phyloP scores from a whole-genome alignment of 139 green algal genomes.

The Bryopsis sp. region DNA sequence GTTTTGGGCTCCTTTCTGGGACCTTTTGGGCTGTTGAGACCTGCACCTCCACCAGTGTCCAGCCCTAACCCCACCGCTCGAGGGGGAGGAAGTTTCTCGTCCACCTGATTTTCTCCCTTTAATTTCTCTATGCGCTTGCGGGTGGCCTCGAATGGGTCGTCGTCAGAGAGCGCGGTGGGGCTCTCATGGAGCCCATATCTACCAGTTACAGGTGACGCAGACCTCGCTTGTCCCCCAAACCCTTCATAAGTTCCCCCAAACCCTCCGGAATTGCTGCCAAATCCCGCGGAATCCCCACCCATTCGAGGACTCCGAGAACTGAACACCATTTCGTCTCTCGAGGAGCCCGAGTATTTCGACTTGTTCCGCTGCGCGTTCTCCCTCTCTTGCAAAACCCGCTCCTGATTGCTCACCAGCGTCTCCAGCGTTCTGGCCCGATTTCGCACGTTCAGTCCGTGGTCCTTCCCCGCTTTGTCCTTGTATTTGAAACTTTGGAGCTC shows the following conservation, averaged over 20 bases:
- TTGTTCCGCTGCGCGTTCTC: constrained; percentile 12
- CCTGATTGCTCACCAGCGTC: constrained; percentile 45
- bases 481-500: constrained; percentile 72
- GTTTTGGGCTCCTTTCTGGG: constrained; percentile 42
- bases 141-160: constrained; percentile 57
- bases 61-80: background rate
- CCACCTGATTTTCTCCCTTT: constrained; percentile 15
- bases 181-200: too few species aligned
- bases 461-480: constrained; percentile 62
- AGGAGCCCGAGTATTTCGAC: constrained; percentile 1
- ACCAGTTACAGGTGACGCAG: background rate
- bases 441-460: constrained; percentile 79
- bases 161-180: too few species aligned
- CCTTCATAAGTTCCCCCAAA: background rate
- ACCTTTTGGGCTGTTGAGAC: background rate
- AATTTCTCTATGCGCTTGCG: constrained; percentile 58
- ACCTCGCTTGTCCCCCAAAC: background rate
- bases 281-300: background rate
- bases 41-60: constrained; percentile 1
- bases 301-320: background rate
- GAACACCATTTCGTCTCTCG: background rate
- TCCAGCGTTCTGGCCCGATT: constrained; percentile 69
- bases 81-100: background rate
- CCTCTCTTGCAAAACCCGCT: constrained; percentile 32
- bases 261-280: too few species aligned